Evolutionary conservation across 208 protist species (phyloP).

Genomic region (Blastocrithidia nonstop): DNA sequence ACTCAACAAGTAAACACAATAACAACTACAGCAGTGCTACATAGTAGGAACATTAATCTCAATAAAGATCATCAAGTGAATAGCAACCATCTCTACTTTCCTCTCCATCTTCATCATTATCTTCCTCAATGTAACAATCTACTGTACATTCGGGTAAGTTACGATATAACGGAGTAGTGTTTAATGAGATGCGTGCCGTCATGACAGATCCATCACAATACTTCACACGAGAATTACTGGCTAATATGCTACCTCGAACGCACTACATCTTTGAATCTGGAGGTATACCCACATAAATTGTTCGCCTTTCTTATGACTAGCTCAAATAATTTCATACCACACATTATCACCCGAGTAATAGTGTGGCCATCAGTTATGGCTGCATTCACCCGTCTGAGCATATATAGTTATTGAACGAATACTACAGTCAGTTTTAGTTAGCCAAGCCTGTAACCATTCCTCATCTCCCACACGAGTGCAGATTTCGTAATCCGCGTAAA

Average conservation of each 20-base stretch:
- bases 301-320: constrained; percentile 77
- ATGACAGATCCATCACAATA: constrained; percentile 71
- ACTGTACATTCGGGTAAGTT: too few relatives aligned
- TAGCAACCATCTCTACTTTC: too few relatives aligned
- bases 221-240: constrained; percentile 57
- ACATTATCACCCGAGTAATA: constrained; percentile 89
- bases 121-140: too few relatives aligned
- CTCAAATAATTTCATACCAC: constrained; percentile 71
- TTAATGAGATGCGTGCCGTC: constrained; percentile 90
- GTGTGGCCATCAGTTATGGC: constrained; percentile 82
- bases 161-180: constrained; percentile 91
- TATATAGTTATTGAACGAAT: constrained; percentile 52
- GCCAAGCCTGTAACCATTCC: constrained; percentile 27
- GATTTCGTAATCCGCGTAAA: constrained; percentile 53
- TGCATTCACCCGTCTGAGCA: constrained; percentile 49
- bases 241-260: constrained; percentile 66
- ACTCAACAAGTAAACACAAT: too few relatives aligned
- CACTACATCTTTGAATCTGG: constrained; percentile 83
- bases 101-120: too few relatives aligned
- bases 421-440: constrained; percentile 35
- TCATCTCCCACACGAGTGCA: constrained; percentile 24
- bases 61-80: too few relatives aligned
- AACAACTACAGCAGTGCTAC: too few relatives aligned
- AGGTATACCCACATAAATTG: constrained; percentile 78
- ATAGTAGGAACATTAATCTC: too few relatives aligned